Evolutionary conservation across 768 basidiomycete genomes (phyloP), one percentile per base, ranked within the genome.

Genomic region (Leccinum barrowsii): DNA sequence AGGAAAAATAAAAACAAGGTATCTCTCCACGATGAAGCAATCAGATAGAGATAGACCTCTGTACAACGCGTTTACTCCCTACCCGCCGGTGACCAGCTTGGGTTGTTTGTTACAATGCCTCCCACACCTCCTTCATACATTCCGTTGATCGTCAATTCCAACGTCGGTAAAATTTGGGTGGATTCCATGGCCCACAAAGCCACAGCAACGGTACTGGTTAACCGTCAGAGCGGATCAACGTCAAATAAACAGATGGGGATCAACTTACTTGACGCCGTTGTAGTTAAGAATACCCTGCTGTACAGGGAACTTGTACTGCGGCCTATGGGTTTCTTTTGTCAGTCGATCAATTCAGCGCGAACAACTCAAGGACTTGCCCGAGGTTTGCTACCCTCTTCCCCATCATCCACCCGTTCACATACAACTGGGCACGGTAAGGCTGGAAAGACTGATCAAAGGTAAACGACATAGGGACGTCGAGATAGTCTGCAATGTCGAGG

Each of bases 321-420:
- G 90, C 15, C 88, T 89, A 46, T 2, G 24, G 32, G 34, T 21
- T 24, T 17, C 54, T 26, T 56, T 30, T 35, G 57, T 63, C 46
- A 63, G 35, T 57, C 26, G 7, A 35, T 32, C 21, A n/a, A 12
- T 47, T 34, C n/a, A 13, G 22, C 5, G 2, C 51, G 40, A 26
- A 48, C 26, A 32, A 42, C 42, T 53, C 8, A 44, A 57, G 34
- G 13, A 69, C 80, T 58, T 60, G 84, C 89, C 87, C 87, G 2
- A 89, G 79, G 65, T 89, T 86, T 13, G 74, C 84, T n/a, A 87
- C 79, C 19, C 85, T 71, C 73, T 92, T 92, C 8, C 91, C 92
- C 83, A 90, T 90, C 83, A 88, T 87, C 92, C 92, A 94, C 12
- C 91, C 92, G 64, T 94, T 92, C 19, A 93, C 86, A 58, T 89